Base-by-base conservation (phyloP, 805 yeast genomes). In the Kodamaea sagamina region DNA sequence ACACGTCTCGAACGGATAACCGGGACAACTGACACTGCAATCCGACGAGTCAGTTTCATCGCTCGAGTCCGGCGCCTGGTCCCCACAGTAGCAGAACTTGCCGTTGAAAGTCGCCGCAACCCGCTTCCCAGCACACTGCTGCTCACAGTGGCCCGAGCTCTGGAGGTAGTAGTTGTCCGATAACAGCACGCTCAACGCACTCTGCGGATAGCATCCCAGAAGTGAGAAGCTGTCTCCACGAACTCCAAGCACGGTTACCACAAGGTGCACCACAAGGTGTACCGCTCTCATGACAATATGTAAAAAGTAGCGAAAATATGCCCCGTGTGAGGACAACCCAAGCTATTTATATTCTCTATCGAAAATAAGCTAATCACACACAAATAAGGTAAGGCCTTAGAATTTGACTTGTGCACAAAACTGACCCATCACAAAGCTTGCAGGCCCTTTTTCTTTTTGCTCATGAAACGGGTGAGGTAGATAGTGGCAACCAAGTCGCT, bases 11-110 rank as follows among this genome's bases (percentile, higher is more conserved):
- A 51, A 34, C 7, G 79, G 76, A 62, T 74, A 88, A n/a, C 89
- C 95, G 15, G 57, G 59, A 62, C 96, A 88, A 3, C 49, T 41
- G 18, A 48, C 46, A 32, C 56, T 46, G 43, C 64, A 59, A 24
- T 55, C 53, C 34, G 39, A 32, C 12, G 18, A 25, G 22, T 41
- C 45, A 13, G 47, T 52, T 31, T 47, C 12, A 24, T 47, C 37
- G 13, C 47, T 35, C 16, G 47, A 22, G 6, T 61, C 42, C 3
- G 79, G 71, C 3, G 70, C 55, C 1, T 65, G 47, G 53, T 74
- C 65, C 19, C 92, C 92, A 61, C 95, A 86, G 55, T 75, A 84
- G 61, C 95, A 86, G 13, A 62, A 59, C 18, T 68, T 54, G 6
- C 89, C 87, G 39, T 71, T 61, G 9, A 72, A 58, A 15, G 68